These are phyloP conservation scores for Saccharomycopsis sp. DNA, from an alignment of 805 yeast species.

Conservation along the genomic window DNA sequence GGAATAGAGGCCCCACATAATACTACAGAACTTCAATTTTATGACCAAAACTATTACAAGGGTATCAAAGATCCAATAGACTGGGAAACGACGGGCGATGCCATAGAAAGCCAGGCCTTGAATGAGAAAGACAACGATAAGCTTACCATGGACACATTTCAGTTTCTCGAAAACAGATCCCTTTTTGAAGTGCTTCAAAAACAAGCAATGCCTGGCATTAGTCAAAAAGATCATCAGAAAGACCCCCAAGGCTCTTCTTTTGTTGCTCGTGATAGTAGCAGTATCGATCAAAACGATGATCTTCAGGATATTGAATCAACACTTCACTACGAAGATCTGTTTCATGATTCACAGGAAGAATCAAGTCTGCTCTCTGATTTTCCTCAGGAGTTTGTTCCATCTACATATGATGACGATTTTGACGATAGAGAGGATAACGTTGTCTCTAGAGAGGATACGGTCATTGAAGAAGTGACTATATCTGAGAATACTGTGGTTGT, in stretches of 20 bases:
- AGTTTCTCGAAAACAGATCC: neutral
- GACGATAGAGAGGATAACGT: neutral
- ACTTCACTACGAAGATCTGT: neutral
- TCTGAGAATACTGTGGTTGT: too few species aligned
- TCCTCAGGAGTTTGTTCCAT: neutral
- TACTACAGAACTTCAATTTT: neutral
- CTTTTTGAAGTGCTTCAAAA: too few species aligned
- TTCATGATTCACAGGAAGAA: neutral
- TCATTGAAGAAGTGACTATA: neutral
- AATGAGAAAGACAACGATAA: neutral
- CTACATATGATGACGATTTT: slow-evolving; percentile 1
- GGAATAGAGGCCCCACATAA: neutral
- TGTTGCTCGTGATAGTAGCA: too few species aligned
- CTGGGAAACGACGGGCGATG: neutral
- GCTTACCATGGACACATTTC: too few species aligned
- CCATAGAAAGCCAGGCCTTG: neutral
- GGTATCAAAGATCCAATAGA: neutral
- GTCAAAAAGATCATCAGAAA: neutral
- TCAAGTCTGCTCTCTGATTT: neutral
- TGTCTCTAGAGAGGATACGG: neutral
- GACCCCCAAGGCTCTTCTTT: too few species aligned
- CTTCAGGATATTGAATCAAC: neutral
- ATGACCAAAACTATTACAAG: neutral
- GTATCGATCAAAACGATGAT: too few species aligned
- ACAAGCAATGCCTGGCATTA: neutral